Conservation (phyloP, 495 filamentous ascomycete genomes). For the Jackrogersella minutella region DNA sequence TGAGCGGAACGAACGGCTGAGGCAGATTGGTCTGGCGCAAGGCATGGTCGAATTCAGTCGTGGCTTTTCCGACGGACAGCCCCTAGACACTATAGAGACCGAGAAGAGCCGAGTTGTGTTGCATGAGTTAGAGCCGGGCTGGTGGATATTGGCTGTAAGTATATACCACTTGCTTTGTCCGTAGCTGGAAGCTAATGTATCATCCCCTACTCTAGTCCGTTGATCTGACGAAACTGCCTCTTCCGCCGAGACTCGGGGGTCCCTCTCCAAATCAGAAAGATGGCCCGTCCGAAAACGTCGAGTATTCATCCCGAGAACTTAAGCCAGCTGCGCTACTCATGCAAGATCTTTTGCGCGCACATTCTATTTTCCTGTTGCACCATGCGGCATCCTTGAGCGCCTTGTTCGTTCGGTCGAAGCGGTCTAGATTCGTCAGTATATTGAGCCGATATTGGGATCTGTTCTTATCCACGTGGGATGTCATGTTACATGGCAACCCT, state of each 20-base stretch:
- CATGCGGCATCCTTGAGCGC: slow-evolving; percentile 74
- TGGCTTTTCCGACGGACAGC: slow-evolving; percentile 77
- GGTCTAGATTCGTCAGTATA: slow-evolving; percentile 60
- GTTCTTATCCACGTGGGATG: slow-evolving; percentile 85
- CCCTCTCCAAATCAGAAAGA: slow-evolving; percentile 28
- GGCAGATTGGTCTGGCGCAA: slow-evolving; percentile 96
- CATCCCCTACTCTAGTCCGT: slow-evolving; percentile 62
- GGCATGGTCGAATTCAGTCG: slow-evolving; percentile 95
- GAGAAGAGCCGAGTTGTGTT: slow-evolving; percentile 84
- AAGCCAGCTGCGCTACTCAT: slow-evolving; percentile 80
- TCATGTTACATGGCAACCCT: slow-evolving; percentile 89
- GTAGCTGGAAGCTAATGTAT: slow-evolving; percentile 7
- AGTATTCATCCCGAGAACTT: slow-evolving; percentile 90
- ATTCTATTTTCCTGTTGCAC: slow-evolving; percentile 86
- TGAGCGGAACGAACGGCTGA: slow-evolving; percentile 79
- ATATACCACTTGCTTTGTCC: slow-evolving; percentile 6
- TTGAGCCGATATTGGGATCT: slow-evolving; percentile 84
- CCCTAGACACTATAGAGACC: slow-evolving; percentile 88
- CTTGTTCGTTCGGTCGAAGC: slow-evolving; percentile 64
- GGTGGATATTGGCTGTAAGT: slow-evolving; percentile 92
- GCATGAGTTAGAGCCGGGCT: slow-evolving; percentile 79
- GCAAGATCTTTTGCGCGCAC: slow-evolving; percentile 81
- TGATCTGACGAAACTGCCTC: slow-evolving; percentile 71
- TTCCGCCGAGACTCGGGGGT: slow-evolving; percentile 46
- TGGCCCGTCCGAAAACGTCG: slow-evolving; percentile 52